Evolutionary conservation across 2,329 filamentous ascomycete species (phyloP).

Genomic region (Chaetomiaceae sp.): DNA sequence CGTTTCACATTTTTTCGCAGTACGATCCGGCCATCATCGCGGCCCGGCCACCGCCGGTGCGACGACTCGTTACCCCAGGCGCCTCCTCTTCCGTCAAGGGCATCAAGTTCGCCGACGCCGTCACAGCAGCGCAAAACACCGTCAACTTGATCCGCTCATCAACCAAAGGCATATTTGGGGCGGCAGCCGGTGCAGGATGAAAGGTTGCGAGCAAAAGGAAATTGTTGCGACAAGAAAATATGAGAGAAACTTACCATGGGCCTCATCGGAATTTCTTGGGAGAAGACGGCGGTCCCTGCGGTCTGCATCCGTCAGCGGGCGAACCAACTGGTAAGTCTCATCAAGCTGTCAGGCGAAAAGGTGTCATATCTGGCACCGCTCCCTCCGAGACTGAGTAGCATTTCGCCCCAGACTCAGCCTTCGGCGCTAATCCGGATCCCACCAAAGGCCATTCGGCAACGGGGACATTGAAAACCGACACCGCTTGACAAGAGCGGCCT

Average conservation of each 20-base stretch:
- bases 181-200: no score
- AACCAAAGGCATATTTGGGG: no score
- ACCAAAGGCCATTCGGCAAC: not conserved
- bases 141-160: no score
- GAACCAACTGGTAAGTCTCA: conserved; percentile 12
- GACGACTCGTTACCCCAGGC: no score
- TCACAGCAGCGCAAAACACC: no score
- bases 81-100: no score
- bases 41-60: no score
- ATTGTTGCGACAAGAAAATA: not conserved
- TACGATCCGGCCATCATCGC: no score
- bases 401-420: not conserved
- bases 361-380: conserved; percentile 8
- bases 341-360: conserved; percentile 5
- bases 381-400: no score
- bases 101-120: no score
- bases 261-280: not conserved
- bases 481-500: conserved; percentile 9
- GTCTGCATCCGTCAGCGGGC: conserved; percentile 11
- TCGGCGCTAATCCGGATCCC: conserved; percentile 3
- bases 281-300: not conserved
- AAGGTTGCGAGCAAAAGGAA: no score
- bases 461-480: conserved; percentile 3
- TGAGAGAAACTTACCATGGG: not conserved
- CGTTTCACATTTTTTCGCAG: no score